Conservation (phyloP, 192 early-diverging fungal genomes). For the Backusella morwellensis region DNA sequence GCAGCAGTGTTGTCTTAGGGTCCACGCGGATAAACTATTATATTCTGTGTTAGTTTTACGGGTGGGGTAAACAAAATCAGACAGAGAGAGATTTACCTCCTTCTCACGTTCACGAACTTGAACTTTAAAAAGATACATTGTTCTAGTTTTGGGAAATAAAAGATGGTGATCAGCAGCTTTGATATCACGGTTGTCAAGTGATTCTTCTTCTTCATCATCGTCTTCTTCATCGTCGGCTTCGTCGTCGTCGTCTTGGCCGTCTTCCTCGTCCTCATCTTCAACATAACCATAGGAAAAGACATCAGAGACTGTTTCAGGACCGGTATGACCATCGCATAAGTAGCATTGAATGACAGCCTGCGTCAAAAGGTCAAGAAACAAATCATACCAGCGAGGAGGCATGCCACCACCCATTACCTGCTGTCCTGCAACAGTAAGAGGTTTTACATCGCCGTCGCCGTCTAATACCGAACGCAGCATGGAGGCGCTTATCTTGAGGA, state of each 20-base stretch:
- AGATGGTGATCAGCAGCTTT: constrained; percentile 47
- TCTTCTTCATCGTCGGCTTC: constrained; percentile 14
- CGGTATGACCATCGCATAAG: constrained; percentile 42
- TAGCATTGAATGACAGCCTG: constrained; percentile 54
- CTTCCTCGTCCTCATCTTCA: constrained; percentile 14
- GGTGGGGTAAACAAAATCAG: background rate
- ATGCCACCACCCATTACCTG: constrained; percentile 42
- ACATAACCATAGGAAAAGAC: background rate
- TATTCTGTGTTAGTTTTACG: background rate
- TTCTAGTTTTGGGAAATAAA: constrained; percentile 47
- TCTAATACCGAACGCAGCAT: constrained; percentile 37
- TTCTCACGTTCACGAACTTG: constrained; percentile 13
- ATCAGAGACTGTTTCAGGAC: background rate
- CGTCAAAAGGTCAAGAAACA: constrained; percentile 54
- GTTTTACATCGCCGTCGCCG: constrained; percentile 13
- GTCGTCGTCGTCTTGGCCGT: background rate
- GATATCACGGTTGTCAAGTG: constrained; percentile 38
- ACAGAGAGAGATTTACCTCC: background rate
- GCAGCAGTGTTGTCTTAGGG: constrained; percentile 18
- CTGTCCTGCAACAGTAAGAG: constrained; percentile 34
- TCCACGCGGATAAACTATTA: constrained; percentile 38
- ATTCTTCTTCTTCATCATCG: constrained; percentile 27
- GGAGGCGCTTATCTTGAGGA: constrained; percentile 48
- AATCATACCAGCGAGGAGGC: constrained; percentile 47
- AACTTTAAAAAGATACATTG: constrained; percentile 27